Evolutionary conservation across 768 basidiomycete genomes (phyloP).

Genomic region (Fomitopsis serialis): DNA sequence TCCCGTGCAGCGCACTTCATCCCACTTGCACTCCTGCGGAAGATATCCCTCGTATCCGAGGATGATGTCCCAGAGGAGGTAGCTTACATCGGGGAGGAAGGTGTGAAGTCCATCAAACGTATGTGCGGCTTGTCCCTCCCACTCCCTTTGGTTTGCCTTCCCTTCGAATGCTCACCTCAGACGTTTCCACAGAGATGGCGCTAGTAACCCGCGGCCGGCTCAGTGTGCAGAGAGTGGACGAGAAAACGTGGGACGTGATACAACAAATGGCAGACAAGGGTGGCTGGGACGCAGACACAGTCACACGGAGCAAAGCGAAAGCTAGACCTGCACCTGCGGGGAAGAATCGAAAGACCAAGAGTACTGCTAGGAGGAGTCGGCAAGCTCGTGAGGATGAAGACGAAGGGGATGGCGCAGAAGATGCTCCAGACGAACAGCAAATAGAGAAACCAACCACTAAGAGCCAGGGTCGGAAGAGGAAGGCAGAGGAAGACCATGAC

Average conservation of each 20-base stretch:
- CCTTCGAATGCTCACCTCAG: neutral
- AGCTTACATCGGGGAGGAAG: slow-evolving; percentile 62
- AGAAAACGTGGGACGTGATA: slow-evolving; percentile 61
- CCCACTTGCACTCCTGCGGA: slow-evolving; percentile 68
- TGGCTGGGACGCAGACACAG: slow-evolving; percentile 57
- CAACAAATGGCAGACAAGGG: slow-evolving; percentile 59
- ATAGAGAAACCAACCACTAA: neutral
- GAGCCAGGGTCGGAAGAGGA: slow-evolving; percentile 9
- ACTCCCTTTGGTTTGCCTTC: neutral
- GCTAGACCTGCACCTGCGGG: slow-evolving; percentile 1
- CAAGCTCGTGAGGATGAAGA: slow-evolving; percentile 1
- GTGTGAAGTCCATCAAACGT: slow-evolving; percentile 63
- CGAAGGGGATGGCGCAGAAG: neutral
- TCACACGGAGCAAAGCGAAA: slow-evolving; percentile 7
- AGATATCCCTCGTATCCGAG: slow-evolving; percentile 42
- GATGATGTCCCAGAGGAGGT: slow-evolving; percentile 43
- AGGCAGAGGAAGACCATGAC: slow-evolving; percentile 1
- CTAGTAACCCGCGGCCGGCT: slow-evolving; percentile 76
- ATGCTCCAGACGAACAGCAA: neutral
- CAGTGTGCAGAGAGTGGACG: slow-evolving; percentile 79
- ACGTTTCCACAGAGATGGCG: slow-evolving; percentile 53
- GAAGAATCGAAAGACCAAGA: neutral
- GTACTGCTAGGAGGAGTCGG: neutral
- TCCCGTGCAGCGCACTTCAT: slow-evolving; percentile 68
- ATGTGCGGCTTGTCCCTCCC: slow-evolving; percentile 4